Percentiles rank a stretch among this genome's conserved stretches.
Evolutionary conservation across 306 rosid genomes (phyloP).

Genomic region (Castanospermum australe): DNA sequence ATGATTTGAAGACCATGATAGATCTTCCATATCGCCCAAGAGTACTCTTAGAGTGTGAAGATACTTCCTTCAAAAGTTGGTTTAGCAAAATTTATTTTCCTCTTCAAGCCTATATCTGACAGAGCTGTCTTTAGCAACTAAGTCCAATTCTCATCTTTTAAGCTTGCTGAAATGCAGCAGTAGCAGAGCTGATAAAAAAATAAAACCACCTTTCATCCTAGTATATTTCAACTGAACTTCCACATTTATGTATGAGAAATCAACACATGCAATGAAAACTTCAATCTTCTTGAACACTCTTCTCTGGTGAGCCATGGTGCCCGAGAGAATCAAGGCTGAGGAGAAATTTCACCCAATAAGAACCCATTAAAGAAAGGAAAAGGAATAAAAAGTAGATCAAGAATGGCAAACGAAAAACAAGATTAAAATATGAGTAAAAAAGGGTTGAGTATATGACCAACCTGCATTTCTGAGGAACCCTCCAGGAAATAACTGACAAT

Average conservation of each 20-base stretch:
- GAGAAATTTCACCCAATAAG: conserved; percentile 22
- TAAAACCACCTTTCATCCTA: not conserved
- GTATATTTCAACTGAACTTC: conserved; percentile 12
- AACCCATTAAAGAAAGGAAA: not conserved
- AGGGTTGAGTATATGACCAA: conserved; percentile 10
- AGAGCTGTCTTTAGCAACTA: conserved; percentile 4
- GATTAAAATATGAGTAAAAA: conserved; percentile 6
- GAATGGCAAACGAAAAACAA: not conserved
- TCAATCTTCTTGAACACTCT: conserved; percentile 32
- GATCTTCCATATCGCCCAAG: not conserved
- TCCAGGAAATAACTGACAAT: conserved; percentile 60
- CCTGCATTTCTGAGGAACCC: conserved; percentile 94
- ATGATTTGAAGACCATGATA: not conserved
- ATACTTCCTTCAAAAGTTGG: not conserved
- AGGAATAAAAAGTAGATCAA: not conserved
- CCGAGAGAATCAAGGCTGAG: conserved; percentile 57
- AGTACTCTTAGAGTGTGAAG: not conserved
- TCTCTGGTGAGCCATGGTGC: conserved; percentile 32
- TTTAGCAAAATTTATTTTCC: conserved; percentile 25
- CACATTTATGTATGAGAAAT: not conserved
- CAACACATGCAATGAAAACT: conserved; percentile 10
- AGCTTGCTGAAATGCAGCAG: not conserved
- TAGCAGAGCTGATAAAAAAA: conserved; percentile 1
- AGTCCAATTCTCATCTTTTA: not conserved
- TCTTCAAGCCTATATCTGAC: conserved; percentile 8